phyloP scores from a whole-genome alignment of 306 rosid genomes.

The Canavalia ensiformis region DNA sequence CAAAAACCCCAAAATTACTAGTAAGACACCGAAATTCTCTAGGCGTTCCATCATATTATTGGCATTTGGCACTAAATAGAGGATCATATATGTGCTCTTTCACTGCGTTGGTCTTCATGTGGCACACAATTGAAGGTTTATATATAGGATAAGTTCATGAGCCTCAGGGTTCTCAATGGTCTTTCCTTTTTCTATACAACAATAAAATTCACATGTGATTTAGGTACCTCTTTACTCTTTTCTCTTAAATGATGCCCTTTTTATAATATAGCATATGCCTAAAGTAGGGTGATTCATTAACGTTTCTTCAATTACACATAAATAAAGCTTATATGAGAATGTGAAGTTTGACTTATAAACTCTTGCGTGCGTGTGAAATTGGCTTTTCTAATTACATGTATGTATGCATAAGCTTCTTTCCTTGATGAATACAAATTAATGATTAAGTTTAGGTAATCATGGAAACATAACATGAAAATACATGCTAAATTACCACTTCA shows the following conservation, averaged over 20 bases:
- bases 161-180: background rate
- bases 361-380: too few relatives aligned
- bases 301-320: background rate
- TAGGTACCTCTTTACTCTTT: background rate
- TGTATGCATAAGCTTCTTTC: too few relatives aligned
- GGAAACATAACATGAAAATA: too few relatives aligned
- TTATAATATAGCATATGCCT: background rate
- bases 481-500: too few relatives aligned
- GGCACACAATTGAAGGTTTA: background rate
- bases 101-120: background rate
- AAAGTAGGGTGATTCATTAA: background rate
- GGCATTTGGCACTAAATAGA: background rate
- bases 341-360: background rate
- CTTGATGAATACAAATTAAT: too few relatives aligned
- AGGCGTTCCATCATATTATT: background rate
- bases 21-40: background rate
- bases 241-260: background rate
- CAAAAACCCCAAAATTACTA: constrained; percentile 12
- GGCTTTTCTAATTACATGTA: too few relatives aligned
- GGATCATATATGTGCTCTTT: background rate
- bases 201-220: background rate
- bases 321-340: background rate
- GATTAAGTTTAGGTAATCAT: too few relatives aligned
- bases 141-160: constrained; percentile 14
- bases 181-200: background rate